phyloP scores from a whole-genome alignment of 805 yeast species.

The Nakazawaea populi region DNA sequence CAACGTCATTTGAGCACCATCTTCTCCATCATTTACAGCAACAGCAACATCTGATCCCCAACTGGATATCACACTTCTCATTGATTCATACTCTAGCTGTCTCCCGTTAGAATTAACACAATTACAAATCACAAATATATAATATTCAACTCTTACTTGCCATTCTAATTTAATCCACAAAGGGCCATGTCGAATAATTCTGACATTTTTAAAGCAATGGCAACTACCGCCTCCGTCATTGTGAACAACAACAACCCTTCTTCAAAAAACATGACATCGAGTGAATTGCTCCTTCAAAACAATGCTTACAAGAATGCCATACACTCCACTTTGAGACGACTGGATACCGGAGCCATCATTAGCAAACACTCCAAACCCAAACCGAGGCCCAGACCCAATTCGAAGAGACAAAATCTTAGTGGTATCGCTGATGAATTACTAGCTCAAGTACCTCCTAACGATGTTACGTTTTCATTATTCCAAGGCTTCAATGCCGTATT shows the following conservation, averaged over 20 bases:
- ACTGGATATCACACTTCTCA: too few relatives aligned
- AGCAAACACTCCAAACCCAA: constrained; percentile 16
- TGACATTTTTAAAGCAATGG: constrained; percentile 39
- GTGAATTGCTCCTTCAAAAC: constrained; percentile 17
- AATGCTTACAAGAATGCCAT: constrained; percentile 38
- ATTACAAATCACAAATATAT: too few relatives aligned
- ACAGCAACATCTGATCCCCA: too few relatives aligned
- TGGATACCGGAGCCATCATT: constrained; percentile 19
- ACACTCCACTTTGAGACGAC: constrained; percentile 33
- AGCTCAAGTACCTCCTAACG: constrained; percentile 39
- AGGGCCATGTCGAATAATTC: constrained; percentile 5
- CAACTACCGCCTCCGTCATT: constrained; percentile 51
- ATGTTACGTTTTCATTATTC: constrained; percentile 43
- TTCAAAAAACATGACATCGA: constrained; percentile 8
- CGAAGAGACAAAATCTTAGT: constrained; percentile 24
- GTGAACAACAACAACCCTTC: constrained; percentile 25
- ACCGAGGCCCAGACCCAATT: constrained; percentile 11
- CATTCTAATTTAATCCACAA: too few relatives aligned
- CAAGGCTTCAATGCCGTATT: constrained; percentile 65
- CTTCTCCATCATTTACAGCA: too few relatives aligned
- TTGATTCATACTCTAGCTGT: too few relatives aligned
- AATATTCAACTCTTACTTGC: too few relatives aligned
- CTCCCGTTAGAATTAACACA: too few relatives aligned
- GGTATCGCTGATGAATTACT: constrained; percentile 59
- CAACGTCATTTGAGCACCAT: too few relatives aligned